Conservation (phyloP, 228 moss, liverwort and hornwort species). For the Sphagnum fallax region DNA sequence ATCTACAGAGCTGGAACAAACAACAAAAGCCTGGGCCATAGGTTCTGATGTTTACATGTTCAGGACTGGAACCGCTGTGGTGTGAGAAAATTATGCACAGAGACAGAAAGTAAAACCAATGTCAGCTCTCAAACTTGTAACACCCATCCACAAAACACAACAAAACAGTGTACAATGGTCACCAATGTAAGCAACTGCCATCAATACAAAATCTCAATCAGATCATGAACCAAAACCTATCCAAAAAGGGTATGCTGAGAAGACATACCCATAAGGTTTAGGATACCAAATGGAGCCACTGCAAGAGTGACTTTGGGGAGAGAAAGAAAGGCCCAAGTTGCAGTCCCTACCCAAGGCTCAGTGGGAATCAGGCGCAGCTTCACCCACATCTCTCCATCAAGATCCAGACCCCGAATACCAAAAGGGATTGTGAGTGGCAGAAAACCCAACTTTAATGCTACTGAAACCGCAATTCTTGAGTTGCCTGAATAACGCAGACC, state of each 20-base stretch:
- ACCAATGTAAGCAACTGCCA: too few species aligned
- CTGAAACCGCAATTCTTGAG: constrained; percentile 71
- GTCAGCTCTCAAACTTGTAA: not conserved
- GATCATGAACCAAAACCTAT: too few species aligned
- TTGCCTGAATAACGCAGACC: constrained; percentile 94
- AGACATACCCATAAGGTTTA: constrained; percentile 83
- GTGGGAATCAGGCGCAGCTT: constrained; percentile 83
- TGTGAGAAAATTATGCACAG: constrained; percentile 15
- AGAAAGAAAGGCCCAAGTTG: constrained; percentile 93
- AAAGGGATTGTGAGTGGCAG: constrained; percentile 69
- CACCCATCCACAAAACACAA: too few species aligned
- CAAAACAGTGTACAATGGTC: too few species aligned
- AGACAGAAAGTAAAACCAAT: not conserved
- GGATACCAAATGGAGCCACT: constrained; percentile 78
- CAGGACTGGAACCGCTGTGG: constrained; percentile 52
- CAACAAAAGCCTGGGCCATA: too few species aligned
- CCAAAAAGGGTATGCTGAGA: not conserved
- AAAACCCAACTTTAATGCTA: constrained; percentile 65
- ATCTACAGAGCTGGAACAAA: too few species aligned
- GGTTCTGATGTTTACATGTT: constrained; percentile 26
- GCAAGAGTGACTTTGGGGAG: constrained; percentile 89
- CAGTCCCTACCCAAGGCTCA: constrained; percentile 93
- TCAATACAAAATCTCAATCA: too few species aligned
- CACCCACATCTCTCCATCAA: constrained; percentile 97
- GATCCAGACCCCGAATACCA: constrained; percentile 82